These are phyloP conservation scores for Fusarium fracticaudum DNA, from an alignment of 2,329 filamentous ascomycete species.

Conservation along the genomic window DNA sequence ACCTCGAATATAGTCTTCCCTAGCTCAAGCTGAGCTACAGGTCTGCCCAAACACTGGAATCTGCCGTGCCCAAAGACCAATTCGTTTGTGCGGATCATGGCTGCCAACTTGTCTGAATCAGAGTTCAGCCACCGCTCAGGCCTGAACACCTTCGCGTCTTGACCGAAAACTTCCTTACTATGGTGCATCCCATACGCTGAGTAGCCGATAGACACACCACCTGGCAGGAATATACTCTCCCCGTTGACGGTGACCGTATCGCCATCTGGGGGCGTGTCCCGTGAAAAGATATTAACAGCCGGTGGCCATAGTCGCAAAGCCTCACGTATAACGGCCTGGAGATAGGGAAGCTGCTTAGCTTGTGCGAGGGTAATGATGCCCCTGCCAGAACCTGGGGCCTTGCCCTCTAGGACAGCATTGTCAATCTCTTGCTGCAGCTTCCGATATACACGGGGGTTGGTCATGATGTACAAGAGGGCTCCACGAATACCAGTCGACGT, in stretches of 20 bases:
- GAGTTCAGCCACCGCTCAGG: neutral
- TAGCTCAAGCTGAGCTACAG: neutral
- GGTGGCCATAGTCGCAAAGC: neutral
- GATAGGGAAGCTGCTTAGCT: neutral
- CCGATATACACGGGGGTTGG: neutral
- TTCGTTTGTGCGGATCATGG: neutral
- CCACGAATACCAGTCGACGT: neutral
- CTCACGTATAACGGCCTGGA: neutral
- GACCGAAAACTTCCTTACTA: neutral
- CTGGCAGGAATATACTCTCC: neutral
- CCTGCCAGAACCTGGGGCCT: neutral
- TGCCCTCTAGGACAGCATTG: neutral
- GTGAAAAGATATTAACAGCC: neutral
- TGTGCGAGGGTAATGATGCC: neutral
- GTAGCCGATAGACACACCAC: neutral
- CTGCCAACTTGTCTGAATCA: neutral
- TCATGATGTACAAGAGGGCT: neutral
- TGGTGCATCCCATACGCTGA: neutral
- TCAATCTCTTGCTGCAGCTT: neutral
- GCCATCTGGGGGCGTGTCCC: neutral
- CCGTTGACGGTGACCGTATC: neutral
- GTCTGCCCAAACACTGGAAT: neutral
- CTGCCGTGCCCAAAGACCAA: neutral
- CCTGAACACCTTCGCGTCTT: neutral
- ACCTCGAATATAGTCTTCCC: no score